These are phyloP conservation scores for Flaveria ramosissima DNA, from an alignment of 129 eudicot species.

Conservation along the genomic window DNA sequence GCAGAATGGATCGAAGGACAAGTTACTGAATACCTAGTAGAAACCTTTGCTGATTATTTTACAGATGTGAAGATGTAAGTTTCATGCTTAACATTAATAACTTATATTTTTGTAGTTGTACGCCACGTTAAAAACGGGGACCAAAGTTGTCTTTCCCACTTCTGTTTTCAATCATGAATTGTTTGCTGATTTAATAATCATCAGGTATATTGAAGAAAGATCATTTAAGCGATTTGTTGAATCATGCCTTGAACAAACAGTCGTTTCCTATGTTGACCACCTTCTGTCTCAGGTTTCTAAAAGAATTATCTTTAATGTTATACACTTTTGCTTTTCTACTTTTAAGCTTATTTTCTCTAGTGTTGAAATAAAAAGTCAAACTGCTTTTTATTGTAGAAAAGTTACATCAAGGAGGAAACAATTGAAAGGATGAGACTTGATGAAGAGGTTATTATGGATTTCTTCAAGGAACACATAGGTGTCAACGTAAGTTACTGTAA, in stretches of 20 bases:
- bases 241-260: conserved; percentile 91
- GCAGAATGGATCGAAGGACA: conserved; percentile 99
- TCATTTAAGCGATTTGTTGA: conserved; percentile 92
- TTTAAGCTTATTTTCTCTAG: too few species aligned
- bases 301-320: not conserved
- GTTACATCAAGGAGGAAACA: conserved; percentile 90
- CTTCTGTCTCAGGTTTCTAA: conserved; percentile 66
- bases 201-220: conserved; percentile 94
- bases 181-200: conserved; percentile 14
- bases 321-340: too few species aligned
- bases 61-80: conserved; percentile 90
- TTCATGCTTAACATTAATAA: not conserved
- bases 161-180: too few species aligned
- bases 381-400: conserved; percentile 55
- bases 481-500: conserved; percentile 67
- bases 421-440: conserved; percentile 97
- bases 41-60: conserved; percentile 90
- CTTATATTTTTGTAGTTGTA: not conserved
- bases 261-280: conserved; percentile 88
- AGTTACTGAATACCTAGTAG: conserved; percentile 95
- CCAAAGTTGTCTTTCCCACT: not conserved
- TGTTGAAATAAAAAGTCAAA: not conserved
- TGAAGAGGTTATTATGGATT: conserved; percentile 95
- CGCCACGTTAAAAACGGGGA: not conserved
- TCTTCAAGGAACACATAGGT: conserved; percentile 85